phyloP scores from a whole-genome alignment of 2,329 filamentous ascomycete genomes.

The Colletotrichum nymphaeae region DNA sequence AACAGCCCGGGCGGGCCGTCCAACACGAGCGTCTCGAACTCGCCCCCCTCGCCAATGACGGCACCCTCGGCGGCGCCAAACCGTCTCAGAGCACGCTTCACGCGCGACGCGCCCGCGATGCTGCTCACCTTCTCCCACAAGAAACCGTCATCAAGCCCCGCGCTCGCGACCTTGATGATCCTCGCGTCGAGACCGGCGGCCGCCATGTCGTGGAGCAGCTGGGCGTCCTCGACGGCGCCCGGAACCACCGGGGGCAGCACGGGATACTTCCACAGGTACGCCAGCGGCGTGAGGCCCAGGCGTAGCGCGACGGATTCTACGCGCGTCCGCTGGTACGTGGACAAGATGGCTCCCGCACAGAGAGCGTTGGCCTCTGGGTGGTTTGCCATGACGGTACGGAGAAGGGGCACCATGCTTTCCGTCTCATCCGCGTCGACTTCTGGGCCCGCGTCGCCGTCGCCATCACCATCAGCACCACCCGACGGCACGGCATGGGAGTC shows the following conservation, averaged over 20 bases:
- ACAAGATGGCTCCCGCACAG: conserved; percentile 91
- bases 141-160: conserved; percentile 83
- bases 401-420: conserved; percentile 84
- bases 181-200: conserved; percentile 83
- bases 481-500: conserved; percentile 42
- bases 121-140: conserved; percentile 85
- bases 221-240: conserved; percentile 54
- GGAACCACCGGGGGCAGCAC: conserved; percentile 66
- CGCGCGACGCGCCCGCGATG: conserved; percentile 55
- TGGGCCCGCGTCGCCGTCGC: conserved; percentile 5
- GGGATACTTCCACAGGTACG: conserved; percentile 94
- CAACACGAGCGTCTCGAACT: conserved; percentile 93
- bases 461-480: conserved; percentile 23
- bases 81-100: conserved; percentile 67
- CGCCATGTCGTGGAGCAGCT: conserved; percentile 85
- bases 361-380: conserved; percentile 89
- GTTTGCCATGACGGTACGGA: conserved; percentile 71
- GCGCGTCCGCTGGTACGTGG: conserved; percentile 95
- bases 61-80: conserved; percentile 79
- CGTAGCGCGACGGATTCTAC: conserved; percentile 91
- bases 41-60: conserved; percentile 90
- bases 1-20: conserved; percentile 82
- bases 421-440: conserved; percentile 77
- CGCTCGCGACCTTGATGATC: conserved; percentile 94
- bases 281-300: conserved; percentile 83